Conservation (phyloP, 306 rosid genomes). For the Heteromeles arbutifolia region DNA sequence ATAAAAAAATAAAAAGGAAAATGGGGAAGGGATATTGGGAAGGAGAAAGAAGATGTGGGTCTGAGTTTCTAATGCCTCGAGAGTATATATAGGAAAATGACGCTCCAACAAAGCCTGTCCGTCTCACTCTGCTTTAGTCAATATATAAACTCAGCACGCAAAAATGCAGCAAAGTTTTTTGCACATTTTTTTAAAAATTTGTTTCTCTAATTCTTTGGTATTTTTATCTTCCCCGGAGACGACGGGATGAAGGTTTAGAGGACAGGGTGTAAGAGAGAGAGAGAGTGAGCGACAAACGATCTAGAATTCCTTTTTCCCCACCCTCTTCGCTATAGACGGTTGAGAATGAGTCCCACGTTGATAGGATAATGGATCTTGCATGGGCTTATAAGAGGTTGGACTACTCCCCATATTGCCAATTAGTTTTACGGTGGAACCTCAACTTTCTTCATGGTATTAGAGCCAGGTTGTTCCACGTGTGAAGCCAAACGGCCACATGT, state of each 20-base stretch:
- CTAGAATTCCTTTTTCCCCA: slow-evolving; percentile 1
- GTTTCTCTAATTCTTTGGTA: not conserved
- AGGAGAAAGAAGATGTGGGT: slow-evolving; percentile 27
- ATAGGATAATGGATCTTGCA: too few relatives aligned
- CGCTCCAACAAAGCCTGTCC: slow-evolving; percentile 56
- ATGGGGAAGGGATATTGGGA: slow-evolving; percentile 13
- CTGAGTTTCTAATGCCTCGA: slow-evolving; percentile 30
- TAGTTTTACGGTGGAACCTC: too few relatives aligned
- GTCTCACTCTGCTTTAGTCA: slow-evolving; percentile 1
- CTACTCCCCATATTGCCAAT: too few relatives aligned
- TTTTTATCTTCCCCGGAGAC: slow-evolving; percentile 22
- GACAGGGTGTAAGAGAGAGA: not conserved
- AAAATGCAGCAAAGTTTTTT: slow-evolving; percentile 24
- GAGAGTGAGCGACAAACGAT: not conserved
- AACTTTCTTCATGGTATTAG: too few relatives aligned
- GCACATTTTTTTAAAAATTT: not conserved
- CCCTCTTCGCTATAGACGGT: not conserved
- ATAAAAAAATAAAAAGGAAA: not conserved
- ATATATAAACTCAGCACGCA: slow-evolving; percentile 20
- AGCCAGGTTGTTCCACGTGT: too few relatives aligned
- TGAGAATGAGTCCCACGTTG: too few relatives aligned
- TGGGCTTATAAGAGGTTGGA: too few relatives aligned
- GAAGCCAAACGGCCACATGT: too few relatives aligned
- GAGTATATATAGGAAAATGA: slow-evolving; percentile 84
- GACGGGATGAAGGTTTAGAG: slow-evolving; percentile 15